These are phyloP conservation scores for Aspergillus costaricaensis DNA, from an alignment of 2,329 filamentous ascomycete species.

Conservation along the genomic window DNA sequence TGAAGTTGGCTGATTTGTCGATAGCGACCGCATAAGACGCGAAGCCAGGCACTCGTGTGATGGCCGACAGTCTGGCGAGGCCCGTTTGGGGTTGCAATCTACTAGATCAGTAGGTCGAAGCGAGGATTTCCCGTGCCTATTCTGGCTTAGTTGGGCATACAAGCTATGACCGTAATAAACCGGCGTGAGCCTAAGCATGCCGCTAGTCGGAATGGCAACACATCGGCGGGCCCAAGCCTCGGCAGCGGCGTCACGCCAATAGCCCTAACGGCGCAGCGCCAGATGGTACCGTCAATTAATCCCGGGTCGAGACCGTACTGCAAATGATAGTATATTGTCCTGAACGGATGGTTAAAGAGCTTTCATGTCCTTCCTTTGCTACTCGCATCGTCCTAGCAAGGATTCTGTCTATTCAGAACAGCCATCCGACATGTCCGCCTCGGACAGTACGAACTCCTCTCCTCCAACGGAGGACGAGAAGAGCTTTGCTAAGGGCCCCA, in stretches of 20 bases:
- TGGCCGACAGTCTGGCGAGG: not conserved
- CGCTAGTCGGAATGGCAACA: slow-evolving; percentile 2
- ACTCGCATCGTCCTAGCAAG: not conserved
- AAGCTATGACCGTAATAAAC: slow-evolving; percentile 5
- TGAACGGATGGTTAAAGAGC: not conserved
- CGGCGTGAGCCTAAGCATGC: not conserved
- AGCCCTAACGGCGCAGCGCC: not conserved
- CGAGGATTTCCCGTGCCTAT: not conserved
- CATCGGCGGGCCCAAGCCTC: not conserved
- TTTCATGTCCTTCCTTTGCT: not conserved
- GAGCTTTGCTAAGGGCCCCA: not conserved
- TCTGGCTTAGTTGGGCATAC: slow-evolving; percentile 1
- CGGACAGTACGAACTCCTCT: not conserved
- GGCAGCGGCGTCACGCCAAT: not conserved
- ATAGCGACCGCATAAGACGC: not conserved
- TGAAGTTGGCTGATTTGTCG: too few species aligned
- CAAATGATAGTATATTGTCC: not conserved
- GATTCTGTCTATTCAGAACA: not conserved
- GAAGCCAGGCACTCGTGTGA: not conserved
- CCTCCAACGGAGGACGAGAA: not conserved
- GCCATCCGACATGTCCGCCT: not conserved
- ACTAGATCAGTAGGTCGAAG: slow-evolving; percentile 11
- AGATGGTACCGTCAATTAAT: not conserved
- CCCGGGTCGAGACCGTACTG: not conserved
- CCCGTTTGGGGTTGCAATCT: not conserved